Evolutionary conservation across 257 asterid genomes (phyloP), one percentile per base, ranked within the genome.

Genomic region (Vinca minor): DNA sequence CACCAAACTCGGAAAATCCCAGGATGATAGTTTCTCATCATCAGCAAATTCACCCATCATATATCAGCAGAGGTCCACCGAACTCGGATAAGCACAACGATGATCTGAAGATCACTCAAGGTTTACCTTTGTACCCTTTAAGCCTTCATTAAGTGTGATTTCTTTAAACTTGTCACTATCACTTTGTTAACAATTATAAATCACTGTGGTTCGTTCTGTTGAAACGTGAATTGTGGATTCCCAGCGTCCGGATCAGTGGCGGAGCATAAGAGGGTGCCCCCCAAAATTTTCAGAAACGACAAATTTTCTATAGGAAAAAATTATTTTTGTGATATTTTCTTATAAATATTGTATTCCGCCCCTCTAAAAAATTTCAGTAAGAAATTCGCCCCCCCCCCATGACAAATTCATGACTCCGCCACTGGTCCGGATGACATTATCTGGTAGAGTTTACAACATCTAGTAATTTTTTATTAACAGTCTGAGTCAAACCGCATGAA

Each of bases 1-100:
- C 98, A n/a, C 71, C 81, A 38, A 96, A 87, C 73, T 84, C 81
- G 72, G 96, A 87, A 72, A 88, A 82, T 76, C 73, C 87, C 60
- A 82, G 81, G 50, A 73, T 75, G 65, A 39, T 69, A 35, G 68
- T 69, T 70, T 82, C 92, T 73, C 87, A 82, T 77, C 82, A 79
- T 68, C 95, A 84, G 63, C 88, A 77, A 72, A 62, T 81, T 62
- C 84, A 66, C 72, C 76, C 82, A 38, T 59, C 83, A 58, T 82
- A 67, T 56, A 56, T 81, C 9, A 84, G 84, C 69, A 81, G 89
- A 74, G 82, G 82, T 72, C 63, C 74, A 2, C 44, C 69, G 44
- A 83, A 76, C 70, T 65, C 73, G 17, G 89, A 82, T 36, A 71
- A 68, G 65, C 89, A 65, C 66, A 79, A 74, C 65, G 98, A 84